Conservation (phyloP, 106 monocot species). For the Platanthera guangdongensis region DNA sequence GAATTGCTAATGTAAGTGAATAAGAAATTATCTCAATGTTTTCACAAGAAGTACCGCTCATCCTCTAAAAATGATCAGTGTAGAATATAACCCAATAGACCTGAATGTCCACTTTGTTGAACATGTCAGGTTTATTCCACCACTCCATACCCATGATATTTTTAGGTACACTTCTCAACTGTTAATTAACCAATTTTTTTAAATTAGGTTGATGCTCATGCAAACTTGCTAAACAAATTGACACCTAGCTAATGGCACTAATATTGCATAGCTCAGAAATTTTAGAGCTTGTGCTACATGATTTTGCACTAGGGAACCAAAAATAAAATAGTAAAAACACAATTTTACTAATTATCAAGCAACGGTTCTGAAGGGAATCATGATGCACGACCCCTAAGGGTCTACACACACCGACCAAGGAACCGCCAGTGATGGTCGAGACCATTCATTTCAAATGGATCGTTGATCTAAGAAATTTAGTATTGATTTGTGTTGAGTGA, state of each 20-base stretch:
- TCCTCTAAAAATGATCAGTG: too few species aligned
- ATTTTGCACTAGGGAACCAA: background rate
- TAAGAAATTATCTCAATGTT: background rate
- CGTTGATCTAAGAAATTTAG: too few species aligned
- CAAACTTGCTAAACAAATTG: background rate
- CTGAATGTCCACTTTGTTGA: background rate
- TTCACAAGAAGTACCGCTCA: background rate
- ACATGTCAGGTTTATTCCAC: background rate
- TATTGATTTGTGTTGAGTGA: too few species aligned
- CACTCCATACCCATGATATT: background rate
- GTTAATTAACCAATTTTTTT: background rate
- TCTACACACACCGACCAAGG: too few species aligned
- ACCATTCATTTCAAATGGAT: too few species aligned
- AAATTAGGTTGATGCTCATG: background rate
- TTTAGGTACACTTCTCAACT: background rate
- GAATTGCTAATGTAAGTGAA: background rate
- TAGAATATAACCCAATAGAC: too few species aligned
- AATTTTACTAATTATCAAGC: too few species aligned
- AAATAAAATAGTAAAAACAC: too few species aligned
- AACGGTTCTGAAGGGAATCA: too few species aligned
- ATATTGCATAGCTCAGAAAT: background rate
- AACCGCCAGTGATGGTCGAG: too few species aligned
- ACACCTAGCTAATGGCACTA: background rate
- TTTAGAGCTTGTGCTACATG: background rate
- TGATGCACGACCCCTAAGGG: too few species aligned